Base-by-base conservation (phyloP, 805 yeast species). In the Yarrowia porcina region DNA sequence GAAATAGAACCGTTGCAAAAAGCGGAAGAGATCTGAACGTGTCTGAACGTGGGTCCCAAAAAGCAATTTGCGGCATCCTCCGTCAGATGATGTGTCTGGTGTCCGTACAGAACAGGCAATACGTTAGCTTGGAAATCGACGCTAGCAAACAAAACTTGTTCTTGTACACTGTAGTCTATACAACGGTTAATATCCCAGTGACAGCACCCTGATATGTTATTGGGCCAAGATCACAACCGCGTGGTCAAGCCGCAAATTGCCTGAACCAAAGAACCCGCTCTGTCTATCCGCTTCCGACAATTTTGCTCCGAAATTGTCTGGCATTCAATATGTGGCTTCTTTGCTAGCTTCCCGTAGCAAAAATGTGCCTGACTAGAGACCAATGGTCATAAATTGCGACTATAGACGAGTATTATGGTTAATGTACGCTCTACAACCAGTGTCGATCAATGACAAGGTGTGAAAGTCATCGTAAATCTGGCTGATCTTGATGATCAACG, bases 251-350 rank as follows among this genome's bases (percentile, higher is more conserved):
- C n/a, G n/a, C n/a, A n/a, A n/a, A n/a, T n/a, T n/a, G n/a, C n/a
- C n/a, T n/a, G n/a, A n/a, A n/a, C n/a, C n/a, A n/a, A n/a, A n/a
- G n/a, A 1, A 6, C 17, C 7, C 35, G 35, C 17, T 35, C 39
- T 7, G 10, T 6, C 39, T 5, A 35, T 25, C 20, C 39, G 10
- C 25, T 38, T 21, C 28, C 23, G 42, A 38, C 42, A n/a, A 20
- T 38, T 3, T 41, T 44, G 49, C 49, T 27, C 49, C 27, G 49
- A n/a, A 44, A 41, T n/a, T n/a, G n/a, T n/a, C n/a, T n/a, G n/a
- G n/a, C n/a, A n/a, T n/a, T n/a, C n/a, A n/a, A n/a, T n/a, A n/a
- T 25, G 28, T 25, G 28, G 28, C 28, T 25, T 25, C 28, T 25
- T 8, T 25, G 28, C 28, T 25, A 25, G 28, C 28, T 25, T 25